phyloP scores from a whole-genome alignment of 768 basidiomycete genomes.

The Mycena amicta region DNA sequence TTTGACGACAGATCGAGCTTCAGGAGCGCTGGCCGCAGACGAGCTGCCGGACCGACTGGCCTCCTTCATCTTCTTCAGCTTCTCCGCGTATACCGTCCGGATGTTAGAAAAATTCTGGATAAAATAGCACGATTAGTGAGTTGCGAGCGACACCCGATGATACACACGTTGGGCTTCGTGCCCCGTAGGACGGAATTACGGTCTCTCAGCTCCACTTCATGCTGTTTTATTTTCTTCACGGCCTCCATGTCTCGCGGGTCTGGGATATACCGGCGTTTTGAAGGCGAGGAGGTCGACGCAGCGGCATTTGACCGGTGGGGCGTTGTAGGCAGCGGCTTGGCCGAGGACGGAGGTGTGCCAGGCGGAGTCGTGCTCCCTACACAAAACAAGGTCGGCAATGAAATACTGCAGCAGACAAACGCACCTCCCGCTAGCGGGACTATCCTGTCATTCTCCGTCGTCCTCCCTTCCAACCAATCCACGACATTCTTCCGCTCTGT shows the following conservation, averaged over 20 bases:
- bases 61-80: conserved; percentile 78
- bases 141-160: background rate
- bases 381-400: too few species aligned
- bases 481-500: conserved; percentile 86
- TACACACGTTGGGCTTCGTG: conserved; percentile 76
- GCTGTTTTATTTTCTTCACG: conserved; percentile 81
- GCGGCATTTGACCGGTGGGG: conserved; percentile 31
- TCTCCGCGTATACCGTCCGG: conserved; percentile 66
- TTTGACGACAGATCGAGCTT: conserved; percentile 63
- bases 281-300: conserved; percentile 45
- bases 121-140: background rate
- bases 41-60: conserved; percentile 53
- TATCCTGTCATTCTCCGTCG: conserved; percentile 51
- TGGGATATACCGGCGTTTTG: conserved; percentile 78
- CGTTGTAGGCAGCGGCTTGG: conserved; percentile 32
- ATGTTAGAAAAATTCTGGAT: conserved; percentile 82
- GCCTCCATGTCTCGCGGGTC: conserved; percentile 79
- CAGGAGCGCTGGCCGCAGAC: conserved; percentile 43
- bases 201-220: conserved; percentile 81
- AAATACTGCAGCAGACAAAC: too few species aligned
- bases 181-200: conserved; percentile 84
- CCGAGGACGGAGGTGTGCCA: conserved; percentile 44
- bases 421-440: conserved; percentile 46
- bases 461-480: conserved; percentile 78
- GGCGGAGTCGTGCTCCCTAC: conserved; percentile 70